Percentiles rank a stretch among this genome's conserved stretches.
phyloP scores from a whole-genome alignment of 2,329 filamentous ascomycete species.

The Lachnellula cervina region DNA sequence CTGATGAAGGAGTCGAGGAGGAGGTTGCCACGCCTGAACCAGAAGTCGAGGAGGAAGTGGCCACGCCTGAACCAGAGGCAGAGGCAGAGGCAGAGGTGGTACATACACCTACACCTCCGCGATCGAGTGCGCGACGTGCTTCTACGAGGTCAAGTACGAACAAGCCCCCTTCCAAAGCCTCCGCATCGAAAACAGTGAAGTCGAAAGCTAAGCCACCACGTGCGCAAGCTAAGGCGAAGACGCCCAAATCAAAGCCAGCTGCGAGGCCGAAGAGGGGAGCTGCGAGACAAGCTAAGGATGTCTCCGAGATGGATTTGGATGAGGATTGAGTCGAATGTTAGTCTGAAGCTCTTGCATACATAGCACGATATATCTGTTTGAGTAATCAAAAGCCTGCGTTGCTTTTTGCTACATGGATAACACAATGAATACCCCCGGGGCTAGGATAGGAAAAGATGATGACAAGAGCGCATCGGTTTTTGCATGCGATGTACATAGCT shows the following conservation, averaged over 20 bases:
- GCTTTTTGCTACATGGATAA: background rate
- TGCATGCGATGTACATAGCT: background rate
- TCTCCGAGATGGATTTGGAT: constrained; percentile 13
- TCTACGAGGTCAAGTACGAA: constrained; percentile 3
- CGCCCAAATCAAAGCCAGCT: background rate
- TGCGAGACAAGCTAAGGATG: constrained; percentile 10
- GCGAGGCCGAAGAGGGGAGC: constrained; percentile 12
- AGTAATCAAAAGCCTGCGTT: background rate
- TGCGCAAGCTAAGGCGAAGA: constrained; percentile 5
- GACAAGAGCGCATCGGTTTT: background rate
- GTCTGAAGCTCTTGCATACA: background rate
- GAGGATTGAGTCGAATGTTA: background rate
- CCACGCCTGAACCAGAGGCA: constrained; percentile 1
- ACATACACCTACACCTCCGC: constrained; percentile 12
- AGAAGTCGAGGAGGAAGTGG: constrained; percentile 1
- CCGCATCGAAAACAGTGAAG: constrained; percentile 5
- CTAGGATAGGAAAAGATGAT: background rate
- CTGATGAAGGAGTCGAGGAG: constrained; percentile 19
- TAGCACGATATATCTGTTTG: background rate
- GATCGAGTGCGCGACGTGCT: constrained; percentile 9
- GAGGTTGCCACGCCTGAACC: background rate
- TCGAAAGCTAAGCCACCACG: constrained; percentile 1
- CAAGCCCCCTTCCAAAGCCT: constrained; percentile 3
- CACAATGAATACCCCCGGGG: background rate
- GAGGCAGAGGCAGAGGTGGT: constrained; percentile 22